These are phyloP conservation scores for Hyphopichia burtonii DNA, from an alignment of 1,139 yeast species.

Conservation along the genomic window DNA sequence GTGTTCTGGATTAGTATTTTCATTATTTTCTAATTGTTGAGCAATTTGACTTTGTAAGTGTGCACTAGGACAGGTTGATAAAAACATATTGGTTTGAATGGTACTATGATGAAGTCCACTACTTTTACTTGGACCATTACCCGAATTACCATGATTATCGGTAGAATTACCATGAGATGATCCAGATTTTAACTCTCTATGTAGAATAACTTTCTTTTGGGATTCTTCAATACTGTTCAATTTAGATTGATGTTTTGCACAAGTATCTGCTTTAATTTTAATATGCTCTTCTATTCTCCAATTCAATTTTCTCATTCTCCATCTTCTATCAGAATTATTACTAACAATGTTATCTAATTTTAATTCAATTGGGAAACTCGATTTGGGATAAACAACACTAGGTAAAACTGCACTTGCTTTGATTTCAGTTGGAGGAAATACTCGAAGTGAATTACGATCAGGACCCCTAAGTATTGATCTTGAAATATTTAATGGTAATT, in stretches of 20 bases:
- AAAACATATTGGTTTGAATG: conserved; percentile 29
- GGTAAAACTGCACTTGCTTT: conserved; percentile 87
- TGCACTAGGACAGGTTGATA: conserved; percentile 11
- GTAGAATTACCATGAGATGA: background rate
- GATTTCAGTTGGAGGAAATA: conserved; percentile 93
- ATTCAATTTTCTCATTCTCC: conserved; percentile 87
- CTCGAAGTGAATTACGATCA: conserved; percentile 82
- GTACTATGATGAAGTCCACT: conserved; percentile 39
- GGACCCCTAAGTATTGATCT: conserved; percentile 81
- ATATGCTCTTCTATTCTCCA: conserved; percentile 91
- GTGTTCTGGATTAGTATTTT: background rate
- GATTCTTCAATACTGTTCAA: conserved; percentile 46
- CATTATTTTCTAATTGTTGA: background rate
- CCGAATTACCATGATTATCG: conserved; percentile 2
- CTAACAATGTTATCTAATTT: conserved; percentile 74
- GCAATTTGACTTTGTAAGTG: conserved; percentile 1
- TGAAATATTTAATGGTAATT: conserved; percentile 71
- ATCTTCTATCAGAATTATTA: conserved; percentile 55
- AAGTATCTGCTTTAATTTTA: conserved; percentile 57
- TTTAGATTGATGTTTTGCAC: conserved; percentile 54
- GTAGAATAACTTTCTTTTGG: conserved; percentile 24
- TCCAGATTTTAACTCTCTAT: conserved; percentile 11
- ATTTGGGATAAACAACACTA: conserved; percentile 83
- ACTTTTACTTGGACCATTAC: conserved; percentile 8
- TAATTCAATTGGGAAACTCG: conserved; percentile 79